Evolutionary conservation across 2,329 filamentous ascomycete genomes (phyloP), one percentile per base, ranked within the genome.

Genomic region (Colletotrichum spaethianum): DNA sequence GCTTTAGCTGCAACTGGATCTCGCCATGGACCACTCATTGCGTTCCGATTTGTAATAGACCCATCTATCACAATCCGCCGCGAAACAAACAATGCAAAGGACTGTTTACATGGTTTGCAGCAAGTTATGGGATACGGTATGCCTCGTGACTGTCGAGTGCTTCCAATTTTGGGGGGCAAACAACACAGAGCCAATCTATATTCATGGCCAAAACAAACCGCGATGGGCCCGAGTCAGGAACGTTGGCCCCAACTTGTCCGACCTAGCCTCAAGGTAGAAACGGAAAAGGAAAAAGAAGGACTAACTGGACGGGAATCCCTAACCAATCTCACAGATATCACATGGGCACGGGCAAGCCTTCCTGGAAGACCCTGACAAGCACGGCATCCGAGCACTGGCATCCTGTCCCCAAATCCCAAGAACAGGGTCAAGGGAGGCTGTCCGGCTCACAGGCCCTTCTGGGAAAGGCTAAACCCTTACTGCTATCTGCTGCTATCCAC

Each of bases 41-140:
- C 44, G 53, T 52, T 66, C 36, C 36, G 53, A 70, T 70, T 70
- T 60, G 67, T 66, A 66, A 70, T 55, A 36, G 42, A 26, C n/a
- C n/a, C 14, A 14, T 42, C 38, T 42, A 8, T 59, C 36, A 59
- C 36, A 40, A 42, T 42, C n/a, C 36, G 18, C 12, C 36, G 55
- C 36, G n/a, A 38, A 26, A 40, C 55, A 40, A 20, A 12, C 44
- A 40, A 23, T 11, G 36, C 23, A 28, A 40, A 28, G 33, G n/a
- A 38, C 18, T 44, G 8, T 14, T 20, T 42, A 16, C 42, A 50
- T 31, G 48, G 44, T 26, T 50, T 46, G 23, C 18, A 31, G 26
- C 38, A 8, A 14, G 28, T 28, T 33, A 28, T 38, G 42, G 40
- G 46, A 40, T 60, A 44, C 59, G 61, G n/a, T n/a, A n/a, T n/a